Conservation (phyloP, 441 rosid genomes). For the Erodium texanum region DNA sequence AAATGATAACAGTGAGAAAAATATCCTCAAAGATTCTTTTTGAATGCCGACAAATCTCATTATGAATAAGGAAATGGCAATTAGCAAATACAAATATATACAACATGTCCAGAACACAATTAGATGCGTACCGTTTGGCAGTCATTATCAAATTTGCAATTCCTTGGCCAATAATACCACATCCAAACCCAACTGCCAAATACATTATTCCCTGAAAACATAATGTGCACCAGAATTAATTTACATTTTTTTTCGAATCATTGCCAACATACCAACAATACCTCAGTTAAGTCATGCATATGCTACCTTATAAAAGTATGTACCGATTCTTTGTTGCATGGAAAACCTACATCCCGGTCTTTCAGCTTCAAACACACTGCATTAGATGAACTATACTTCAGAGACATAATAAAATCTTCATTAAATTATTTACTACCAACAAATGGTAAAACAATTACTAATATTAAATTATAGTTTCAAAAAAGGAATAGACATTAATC, state of each 20-base stretch:
- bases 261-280: not conserved
- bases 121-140: constrained; percentile 55
- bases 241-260: not conserved
- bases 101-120: not conserved
- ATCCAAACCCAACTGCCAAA: constrained; percentile 77
- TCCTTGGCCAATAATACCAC: constrained; percentile 91
- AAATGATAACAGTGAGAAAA: too few relatives aligned
- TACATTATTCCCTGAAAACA: constrained; percentile 60
- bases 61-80: not conserved
- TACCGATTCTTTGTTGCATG: constrained; percentile 60
- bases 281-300: not conserved
- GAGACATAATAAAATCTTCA: not conserved
- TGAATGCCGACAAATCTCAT: not conserved
- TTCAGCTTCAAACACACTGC: constrained; percentile 90
- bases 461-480: too few relatives aligned
- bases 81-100: not conserved
- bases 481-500: not conserved
- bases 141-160: constrained; percentile 85
- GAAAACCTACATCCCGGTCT: constrained; percentile 85
- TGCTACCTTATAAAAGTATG: constrained; percentile 85
- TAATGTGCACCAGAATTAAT: constrained; percentile 1
- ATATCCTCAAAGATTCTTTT: too few relatives aligned
- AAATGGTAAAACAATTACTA: too few relatives aligned
- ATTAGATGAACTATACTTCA: constrained; percentile 1
- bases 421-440: not conserved